Conservation (phyloP, 2,329 filamentous ascomycete species). For the Metarhizium humberi region DNA sequence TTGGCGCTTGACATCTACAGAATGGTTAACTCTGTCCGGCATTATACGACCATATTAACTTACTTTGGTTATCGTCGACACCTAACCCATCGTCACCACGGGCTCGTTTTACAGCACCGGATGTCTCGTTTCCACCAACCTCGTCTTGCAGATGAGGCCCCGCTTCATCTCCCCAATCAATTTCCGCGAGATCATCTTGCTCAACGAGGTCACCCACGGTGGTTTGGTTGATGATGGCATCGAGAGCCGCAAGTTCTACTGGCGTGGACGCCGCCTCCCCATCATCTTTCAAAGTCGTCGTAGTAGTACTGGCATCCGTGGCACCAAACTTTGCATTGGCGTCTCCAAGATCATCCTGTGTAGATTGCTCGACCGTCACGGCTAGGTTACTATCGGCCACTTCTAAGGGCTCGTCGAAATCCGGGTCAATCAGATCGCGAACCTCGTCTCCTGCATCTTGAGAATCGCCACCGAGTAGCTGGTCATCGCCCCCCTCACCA, state of each 20-base stretch:
- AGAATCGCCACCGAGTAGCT: constrained; percentile 5
- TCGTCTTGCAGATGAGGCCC: constrained; percentile 1
- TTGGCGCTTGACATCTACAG: constrained; percentile 11
- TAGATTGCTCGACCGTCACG: constrained; percentile 14
- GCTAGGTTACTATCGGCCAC: neutral
- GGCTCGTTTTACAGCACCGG: constrained; percentile 8
- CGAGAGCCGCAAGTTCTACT: neutral
- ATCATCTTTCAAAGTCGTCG: constrained; percentile 15
- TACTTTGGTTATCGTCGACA: constrained; percentile 10
- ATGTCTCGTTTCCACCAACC: constrained; percentile 1
- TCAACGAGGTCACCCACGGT: neutral
- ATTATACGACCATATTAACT: neutral
- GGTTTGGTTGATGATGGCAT: neutral
- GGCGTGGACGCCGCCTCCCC: constrained; percentile 19
- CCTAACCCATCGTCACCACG: constrained; percentile 10
- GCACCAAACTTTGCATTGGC: neutral
- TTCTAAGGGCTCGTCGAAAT: constrained; percentile 3
- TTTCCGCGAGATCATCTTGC: constrained; percentile 6
- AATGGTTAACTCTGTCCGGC: constrained; percentile 5
- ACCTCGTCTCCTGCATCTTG: constrained; percentile 8
- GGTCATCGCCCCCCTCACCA: constrained; percentile 12
- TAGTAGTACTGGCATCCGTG: constrained; percentile 2
- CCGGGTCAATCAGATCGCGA: constrained; percentile 1
- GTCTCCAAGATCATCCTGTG: constrained; percentile 4
- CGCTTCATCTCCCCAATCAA: constrained; percentile 12